Evolutionary conservation across 306 rosid genomes (phyloP).

Genomic region (Quercus rubra): DNA sequence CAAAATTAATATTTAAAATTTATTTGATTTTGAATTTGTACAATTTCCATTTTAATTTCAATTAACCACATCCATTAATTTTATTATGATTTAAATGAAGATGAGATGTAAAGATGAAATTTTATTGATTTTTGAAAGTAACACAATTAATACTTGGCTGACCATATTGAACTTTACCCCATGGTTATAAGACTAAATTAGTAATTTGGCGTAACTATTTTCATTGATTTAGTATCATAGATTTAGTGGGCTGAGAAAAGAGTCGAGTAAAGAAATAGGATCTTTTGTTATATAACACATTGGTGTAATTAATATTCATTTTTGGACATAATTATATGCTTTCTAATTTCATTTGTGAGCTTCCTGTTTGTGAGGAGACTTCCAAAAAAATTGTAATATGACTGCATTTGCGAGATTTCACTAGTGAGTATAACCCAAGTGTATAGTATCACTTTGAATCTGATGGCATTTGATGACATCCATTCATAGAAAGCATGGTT

Average conservation of each 20-base stretch:
- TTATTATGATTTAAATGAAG: too few species aligned
- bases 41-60: too few species aligned
- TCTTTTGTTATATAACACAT: background rate
- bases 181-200: too few species aligned
- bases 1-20: too few species aligned
- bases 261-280: background rate
- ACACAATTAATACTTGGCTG: too few species aligned
- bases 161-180: too few species aligned
- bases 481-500: background rate
- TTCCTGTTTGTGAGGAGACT: background rate
- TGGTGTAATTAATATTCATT: conserved; percentile 2
- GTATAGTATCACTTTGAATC: background rate
- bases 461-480: background rate
- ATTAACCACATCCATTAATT: too few species aligned
- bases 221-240: background rate
- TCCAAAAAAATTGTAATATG: background rate
- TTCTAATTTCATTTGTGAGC: background rate
- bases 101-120: too few species aligned
- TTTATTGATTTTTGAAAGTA: too few species aligned
- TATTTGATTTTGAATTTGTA: too few species aligned
- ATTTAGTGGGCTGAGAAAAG: conserved; percentile 9
- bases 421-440: background rate
- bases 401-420: background rate
- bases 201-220: background rate
- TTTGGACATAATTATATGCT: background rate